Percentiles rank a stretch among this genome's conserved stretches.
phyloP scores from a whole-genome alignment of 73 alveolate species.

The Paramecium pentaurelia region DNA sequence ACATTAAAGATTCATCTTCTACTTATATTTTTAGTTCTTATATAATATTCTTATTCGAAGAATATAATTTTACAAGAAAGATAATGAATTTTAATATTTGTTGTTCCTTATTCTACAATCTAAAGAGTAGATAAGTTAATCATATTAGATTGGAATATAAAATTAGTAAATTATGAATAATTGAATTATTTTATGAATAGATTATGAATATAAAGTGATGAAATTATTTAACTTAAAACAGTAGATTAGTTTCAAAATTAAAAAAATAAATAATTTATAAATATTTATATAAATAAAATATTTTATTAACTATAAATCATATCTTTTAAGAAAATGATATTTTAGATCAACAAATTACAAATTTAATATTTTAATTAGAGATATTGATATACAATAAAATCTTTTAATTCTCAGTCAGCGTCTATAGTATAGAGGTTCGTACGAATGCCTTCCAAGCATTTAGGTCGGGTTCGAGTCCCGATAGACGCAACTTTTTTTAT shows the following conservation, averaged over 20 bases:
- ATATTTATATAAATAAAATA: too few species aligned
- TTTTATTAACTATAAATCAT: background rate
- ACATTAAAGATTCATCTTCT: too few species aligned
- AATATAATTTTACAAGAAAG: too few species aligned
- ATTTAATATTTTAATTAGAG: background rate
- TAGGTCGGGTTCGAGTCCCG: conserved; percentile 94
- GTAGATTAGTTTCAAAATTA: background rate
- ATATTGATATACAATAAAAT: background rate
- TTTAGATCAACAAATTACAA: background rate
- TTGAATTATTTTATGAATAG: too few species aligned
- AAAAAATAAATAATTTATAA: background rate
- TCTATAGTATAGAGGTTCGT: conserved; percentile 85
- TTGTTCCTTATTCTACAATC: too few species aligned
- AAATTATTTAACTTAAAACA: too few species aligned
- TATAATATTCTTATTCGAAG: too few species aligned
- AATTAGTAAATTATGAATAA: too few species aligned
- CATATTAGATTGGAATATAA: too few species aligned
- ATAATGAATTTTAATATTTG: too few species aligned
- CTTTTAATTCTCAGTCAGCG: conserved; percentile 53
- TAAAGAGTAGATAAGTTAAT: too few species aligned
- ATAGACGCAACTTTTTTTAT: conserved; percentile 70
- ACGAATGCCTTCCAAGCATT: conserved; percentile 87
- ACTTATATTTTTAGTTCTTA: too few species aligned
- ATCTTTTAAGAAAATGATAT: background rate
- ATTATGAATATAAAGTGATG: background rate